Conservation (phyloP, 257 asterid genomes). For the Paulownia fortunei region DNA sequence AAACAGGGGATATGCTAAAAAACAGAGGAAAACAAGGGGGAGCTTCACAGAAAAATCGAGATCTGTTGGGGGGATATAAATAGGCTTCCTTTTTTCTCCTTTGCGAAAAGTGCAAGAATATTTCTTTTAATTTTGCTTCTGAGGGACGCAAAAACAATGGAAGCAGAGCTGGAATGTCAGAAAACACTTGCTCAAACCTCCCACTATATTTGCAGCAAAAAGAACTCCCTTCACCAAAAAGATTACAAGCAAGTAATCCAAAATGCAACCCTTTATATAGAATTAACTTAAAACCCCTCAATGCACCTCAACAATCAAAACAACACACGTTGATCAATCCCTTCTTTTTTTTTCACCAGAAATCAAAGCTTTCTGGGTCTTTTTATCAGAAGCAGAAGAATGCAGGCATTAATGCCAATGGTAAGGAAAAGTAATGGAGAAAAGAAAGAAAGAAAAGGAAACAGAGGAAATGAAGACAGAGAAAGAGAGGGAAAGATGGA, state of each 20-base stretch:
- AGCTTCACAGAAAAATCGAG: constrained; percentile 22
- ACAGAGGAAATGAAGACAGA: constrained; percentile 30
- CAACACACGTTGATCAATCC: constrained; percentile 11
- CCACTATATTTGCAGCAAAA: constrained; percentile 32
- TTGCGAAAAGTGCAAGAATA: constrained; percentile 53
- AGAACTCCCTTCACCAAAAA: constrained; percentile 13
- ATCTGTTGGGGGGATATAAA: constrained; percentile 30
- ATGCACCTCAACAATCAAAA: constrained; percentile 29
- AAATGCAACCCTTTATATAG: constrained; percentile 11
- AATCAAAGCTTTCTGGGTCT: constrained; percentile 12
- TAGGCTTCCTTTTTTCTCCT: constrained; percentile 24
- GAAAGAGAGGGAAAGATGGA: constrained; percentile 29
- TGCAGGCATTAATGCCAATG: constrained; percentile 20
- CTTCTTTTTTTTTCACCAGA: constrained; percentile 14
- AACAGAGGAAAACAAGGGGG: constrained; percentile 44
- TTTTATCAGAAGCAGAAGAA: constrained; percentile 7
- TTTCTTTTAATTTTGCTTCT: constrained; percentile 53
- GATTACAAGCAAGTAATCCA: background rate
- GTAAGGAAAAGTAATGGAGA: constrained; percentile 16
- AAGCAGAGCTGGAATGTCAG: constrained; percentile 71
- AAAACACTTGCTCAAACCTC: constrained; percentile 50
- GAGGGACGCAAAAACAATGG: constrained; percentile 57
- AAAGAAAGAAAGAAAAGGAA: constrained; percentile 21
- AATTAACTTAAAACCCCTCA: constrained; percentile 23
- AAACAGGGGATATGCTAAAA: constrained; percentile 45